Evolutionary conservation across 2,329 filamentous ascomycete genomes (phyloP).

Genomic region (Colletotrichum trifolii): DNA sequence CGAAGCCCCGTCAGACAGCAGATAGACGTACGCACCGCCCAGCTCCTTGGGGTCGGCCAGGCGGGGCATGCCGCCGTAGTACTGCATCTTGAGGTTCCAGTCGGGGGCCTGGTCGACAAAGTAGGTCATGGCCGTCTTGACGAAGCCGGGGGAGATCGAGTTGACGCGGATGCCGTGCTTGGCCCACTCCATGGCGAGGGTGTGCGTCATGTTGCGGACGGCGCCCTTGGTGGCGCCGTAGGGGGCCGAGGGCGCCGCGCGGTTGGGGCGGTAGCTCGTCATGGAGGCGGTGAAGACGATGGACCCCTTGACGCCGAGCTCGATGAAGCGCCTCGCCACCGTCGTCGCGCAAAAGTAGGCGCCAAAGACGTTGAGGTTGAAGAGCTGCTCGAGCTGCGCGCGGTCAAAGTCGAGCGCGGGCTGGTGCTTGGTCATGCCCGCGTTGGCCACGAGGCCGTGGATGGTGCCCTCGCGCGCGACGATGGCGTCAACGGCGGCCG

Average conservation of each 20-base stretch:
- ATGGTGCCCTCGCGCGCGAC: slow-evolving; percentile 50
- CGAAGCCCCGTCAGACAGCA: slow-evolving; percentile 60
- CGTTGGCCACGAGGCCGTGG: slow-evolving; percentile 46
- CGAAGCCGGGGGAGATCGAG: slow-evolving; percentile 56
- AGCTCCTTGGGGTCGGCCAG: slow-evolving; percentile 64
- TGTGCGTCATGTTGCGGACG: slow-evolving; percentile 52
- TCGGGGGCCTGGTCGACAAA: slow-evolving; percentile 63
- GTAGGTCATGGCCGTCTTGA: slow-evolving; percentile 59
- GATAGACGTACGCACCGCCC: slow-evolving; percentile 66
- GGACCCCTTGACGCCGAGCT: slow-evolving; percentile 47
- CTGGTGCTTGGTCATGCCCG: slow-evolving; percentile 27
- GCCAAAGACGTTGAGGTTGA: slow-evolving; percentile 58
- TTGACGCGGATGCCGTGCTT: slow-evolving; percentile 59
- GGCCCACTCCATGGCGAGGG: slow-evolving; percentile 60
- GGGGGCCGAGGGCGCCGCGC: slow-evolving; percentile 61
- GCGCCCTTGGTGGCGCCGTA: slow-evolving; percentile 59
- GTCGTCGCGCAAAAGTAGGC: slow-evolving; percentile 57
- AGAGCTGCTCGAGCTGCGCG: slow-evolving; percentile 25
- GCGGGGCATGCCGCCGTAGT: slow-evolving; percentile 67
- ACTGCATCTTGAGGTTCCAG: slow-evolving; percentile 67
- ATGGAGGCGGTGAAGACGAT: slow-evolving; percentile 60
- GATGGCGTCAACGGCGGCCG: slow-evolving; percentile 53
- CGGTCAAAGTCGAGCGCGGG: slow-evolving; percentile 52
- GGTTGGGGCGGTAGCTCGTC: slow-evolving; percentile 59
- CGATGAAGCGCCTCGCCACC: slow-evolving; percentile 54